Conservation (phyloP, 2,329 filamentous ascomycete genomes). For the Gremmenia infestans region DNA sequence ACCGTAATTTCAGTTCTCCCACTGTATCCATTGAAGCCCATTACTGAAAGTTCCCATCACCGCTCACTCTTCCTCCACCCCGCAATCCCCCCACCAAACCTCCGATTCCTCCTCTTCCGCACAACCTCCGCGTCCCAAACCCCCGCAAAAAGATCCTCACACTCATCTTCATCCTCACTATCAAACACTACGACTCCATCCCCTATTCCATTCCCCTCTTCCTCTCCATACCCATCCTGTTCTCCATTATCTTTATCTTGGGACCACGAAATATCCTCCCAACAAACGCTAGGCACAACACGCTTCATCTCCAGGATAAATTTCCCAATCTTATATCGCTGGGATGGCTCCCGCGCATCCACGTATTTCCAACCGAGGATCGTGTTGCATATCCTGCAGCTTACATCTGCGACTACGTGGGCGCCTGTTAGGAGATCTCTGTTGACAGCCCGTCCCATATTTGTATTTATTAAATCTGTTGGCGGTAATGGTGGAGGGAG, state of each 20-base stretch:
- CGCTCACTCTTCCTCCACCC: too few species aligned
- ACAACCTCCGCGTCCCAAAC: conserved; percentile 50
- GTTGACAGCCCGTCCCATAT: conserved; percentile 48
- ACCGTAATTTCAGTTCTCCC: too few species aligned
- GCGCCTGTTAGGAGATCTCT: conserved; percentile 57
- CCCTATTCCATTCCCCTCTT: conserved; percentile 55
- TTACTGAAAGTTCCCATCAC: too few species aligned
- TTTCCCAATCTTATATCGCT: conserved; percentile 65
- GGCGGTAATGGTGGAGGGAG: too few species aligned
- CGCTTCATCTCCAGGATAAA: conserved; percentile 61
- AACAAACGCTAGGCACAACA: conserved; percentile 47
- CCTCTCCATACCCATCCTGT: conserved; percentile 44
- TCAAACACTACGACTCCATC: conserved; percentile 47
- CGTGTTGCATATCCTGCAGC: conserved; percentile 49
- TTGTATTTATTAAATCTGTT: conserved; percentile 46
- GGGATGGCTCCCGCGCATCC: conserved; percentile 52
- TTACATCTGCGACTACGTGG: conserved; percentile 61
- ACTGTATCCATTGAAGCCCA: too few species aligned
- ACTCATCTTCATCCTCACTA: conserved; percentile 61
- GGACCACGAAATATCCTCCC: conserved; percentile 42
- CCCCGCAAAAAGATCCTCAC: conserved; percentile 60
- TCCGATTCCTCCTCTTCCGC: conserved; percentile 26
- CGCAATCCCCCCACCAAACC: not conserved
- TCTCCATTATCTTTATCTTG: conserved; percentile 9
- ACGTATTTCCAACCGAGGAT: conserved; percentile 66